phyloP scores from a whole-genome alignment of 2,329 filamentous ascomycete species.

The Nemania sp. region DNA sequence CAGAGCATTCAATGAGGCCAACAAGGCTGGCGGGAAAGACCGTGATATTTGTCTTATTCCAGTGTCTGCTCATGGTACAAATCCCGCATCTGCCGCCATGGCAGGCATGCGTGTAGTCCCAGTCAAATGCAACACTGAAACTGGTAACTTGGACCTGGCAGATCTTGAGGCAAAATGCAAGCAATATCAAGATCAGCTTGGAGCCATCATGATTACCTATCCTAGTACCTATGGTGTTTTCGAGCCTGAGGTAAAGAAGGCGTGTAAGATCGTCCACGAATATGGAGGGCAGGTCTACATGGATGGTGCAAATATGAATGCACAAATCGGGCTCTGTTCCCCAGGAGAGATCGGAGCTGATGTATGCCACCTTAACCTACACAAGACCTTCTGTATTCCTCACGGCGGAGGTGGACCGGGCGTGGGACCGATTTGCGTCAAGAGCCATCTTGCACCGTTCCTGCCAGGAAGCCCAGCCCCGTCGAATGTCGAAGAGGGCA shows the following conservation, averaged over 20 bases:
- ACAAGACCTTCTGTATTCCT: conserved; percentile 99
- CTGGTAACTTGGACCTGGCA: conserved; percentile 84
- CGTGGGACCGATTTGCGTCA: conserved; percentile 92
- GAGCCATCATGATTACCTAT: conserved; percentile 96
- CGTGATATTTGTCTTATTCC: conserved; percentile 94
- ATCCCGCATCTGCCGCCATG: conserved; percentile 94
- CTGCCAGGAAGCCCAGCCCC: conserved; percentile 63
- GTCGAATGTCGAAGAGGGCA: background rate
- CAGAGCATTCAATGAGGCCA: conserved; percentile 77
- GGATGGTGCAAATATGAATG: conserved; percentile 99
- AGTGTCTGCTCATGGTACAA: conserved; percentile 93
- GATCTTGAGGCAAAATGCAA: conserved; percentile 89
- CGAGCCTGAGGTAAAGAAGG: conserved; percentile 85
- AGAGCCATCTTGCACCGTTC: conserved; percentile 75
- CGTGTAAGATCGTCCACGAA: conserved; percentile 82
- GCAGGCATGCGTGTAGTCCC: conserved; percentile 92
- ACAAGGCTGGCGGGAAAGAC: conserved; percentile 64
- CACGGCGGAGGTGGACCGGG: conserved; percentile 94
- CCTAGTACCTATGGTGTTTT: conserved; percentile 95
- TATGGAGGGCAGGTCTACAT: conserved; percentile 96
- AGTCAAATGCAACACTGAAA: conserved; percentile 85
- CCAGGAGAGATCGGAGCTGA: conserved; percentile 95
- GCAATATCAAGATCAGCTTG: conserved; percentile 83
- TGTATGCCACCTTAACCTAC: conserved; percentile 94
- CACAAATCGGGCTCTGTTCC: conserved; percentile 92